Conservation (phyloP, 805 yeast species). For the Candida vaughaniae region DNA sequence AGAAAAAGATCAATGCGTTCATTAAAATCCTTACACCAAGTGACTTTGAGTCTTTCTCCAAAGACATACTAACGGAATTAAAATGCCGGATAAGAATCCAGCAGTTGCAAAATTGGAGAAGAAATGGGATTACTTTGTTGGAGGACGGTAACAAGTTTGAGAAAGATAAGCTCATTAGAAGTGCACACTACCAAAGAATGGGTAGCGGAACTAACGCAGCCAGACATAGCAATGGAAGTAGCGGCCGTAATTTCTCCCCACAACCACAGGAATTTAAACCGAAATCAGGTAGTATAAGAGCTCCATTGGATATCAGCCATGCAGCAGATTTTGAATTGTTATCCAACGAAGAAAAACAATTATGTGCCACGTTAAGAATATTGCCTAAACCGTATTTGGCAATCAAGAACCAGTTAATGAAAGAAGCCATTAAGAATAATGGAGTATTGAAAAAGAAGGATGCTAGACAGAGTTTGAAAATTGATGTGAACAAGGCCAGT, state of each 20-base stretch:
- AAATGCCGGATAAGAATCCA: conserved; percentile 77
- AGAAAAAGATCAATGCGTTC: conserved; percentile 73
- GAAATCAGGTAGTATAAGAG: conserved; percentile 44
- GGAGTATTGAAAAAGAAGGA: conserved; percentile 80
- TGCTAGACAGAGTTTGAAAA: conserved; percentile 78
- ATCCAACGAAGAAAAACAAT: conserved; percentile 81
- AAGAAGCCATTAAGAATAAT: conserved; percentile 82
- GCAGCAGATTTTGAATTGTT: conserved; percentile 81
- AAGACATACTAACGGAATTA: conserved; percentile 74
- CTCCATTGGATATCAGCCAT: conserved; percentile 66
- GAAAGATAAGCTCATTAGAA: conserved; percentile 74
- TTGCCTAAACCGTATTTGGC: conserved; percentile 93
- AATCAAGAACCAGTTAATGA: conserved; percentile 83
- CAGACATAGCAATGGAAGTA: conserved; percentile 11
- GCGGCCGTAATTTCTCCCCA: conserved; percentile 26
- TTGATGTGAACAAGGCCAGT: conserved; percentile 84
- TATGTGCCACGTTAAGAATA: conserved; percentile 81
- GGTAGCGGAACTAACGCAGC: conserved; percentile 34
- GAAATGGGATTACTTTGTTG: conserved; percentile 79
- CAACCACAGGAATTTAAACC: conserved; percentile 40
- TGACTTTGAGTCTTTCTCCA: conserved; percentile 75
- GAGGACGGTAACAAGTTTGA: conserved; percentile 86
- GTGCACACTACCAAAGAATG: conserved; percentile 59
- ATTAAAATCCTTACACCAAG: conserved; percentile 76
- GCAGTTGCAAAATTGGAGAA: conserved; percentile 91